phyloP scores from a whole-genome alignment of 345 rosid genomes.

The Atalantia buxifolia region DNA sequence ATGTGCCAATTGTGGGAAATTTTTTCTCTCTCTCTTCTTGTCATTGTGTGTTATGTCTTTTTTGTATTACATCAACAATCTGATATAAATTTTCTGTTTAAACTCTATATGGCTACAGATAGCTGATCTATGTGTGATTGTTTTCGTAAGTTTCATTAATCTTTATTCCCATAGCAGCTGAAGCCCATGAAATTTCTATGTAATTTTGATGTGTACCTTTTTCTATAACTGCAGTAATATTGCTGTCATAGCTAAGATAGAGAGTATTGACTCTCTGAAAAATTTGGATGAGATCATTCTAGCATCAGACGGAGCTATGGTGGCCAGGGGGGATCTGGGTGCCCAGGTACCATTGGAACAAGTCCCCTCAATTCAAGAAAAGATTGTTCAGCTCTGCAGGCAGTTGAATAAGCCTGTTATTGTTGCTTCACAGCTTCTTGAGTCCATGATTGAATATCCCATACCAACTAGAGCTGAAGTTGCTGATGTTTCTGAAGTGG shows the following conservation, averaged over 20 bases:
- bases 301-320: constrained; percentile 33
- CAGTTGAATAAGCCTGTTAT: constrained; percentile 23
- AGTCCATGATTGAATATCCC: constrained; percentile 26
- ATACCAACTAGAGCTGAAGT: constrained; percentile 29
- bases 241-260: constrained; percentile 56
- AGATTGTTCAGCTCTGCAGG: constrained; percentile 15
- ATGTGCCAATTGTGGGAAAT: not conserved
- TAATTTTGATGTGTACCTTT: not conserved
- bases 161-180: not conserved
- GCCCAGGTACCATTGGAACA: constrained; percentile 21
- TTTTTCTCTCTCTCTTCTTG: not conserved
- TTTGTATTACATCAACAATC: not conserved
- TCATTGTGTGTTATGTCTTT: not conserved
- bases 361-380: constrained; percentile 13
- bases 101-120: not conserved
- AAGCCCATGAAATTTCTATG: not conserved
- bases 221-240: constrained; percentile 35
- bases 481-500: constrained; percentile 24
- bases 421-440: constrained; percentile 24
- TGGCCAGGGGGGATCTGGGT: constrained; percentile 24
- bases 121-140: not conserved
- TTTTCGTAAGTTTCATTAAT: not conserved
- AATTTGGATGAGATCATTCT: constrained; percentile 52
- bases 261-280: constrained; percentile 50
- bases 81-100: not conserved